A percentile compares a stretch with the other conserved stretches of the same genome.
phyloP scores from a whole-genome alignment of 1,284 basidiomycete species.

The Cryptococcus deneoformans region DNA sequence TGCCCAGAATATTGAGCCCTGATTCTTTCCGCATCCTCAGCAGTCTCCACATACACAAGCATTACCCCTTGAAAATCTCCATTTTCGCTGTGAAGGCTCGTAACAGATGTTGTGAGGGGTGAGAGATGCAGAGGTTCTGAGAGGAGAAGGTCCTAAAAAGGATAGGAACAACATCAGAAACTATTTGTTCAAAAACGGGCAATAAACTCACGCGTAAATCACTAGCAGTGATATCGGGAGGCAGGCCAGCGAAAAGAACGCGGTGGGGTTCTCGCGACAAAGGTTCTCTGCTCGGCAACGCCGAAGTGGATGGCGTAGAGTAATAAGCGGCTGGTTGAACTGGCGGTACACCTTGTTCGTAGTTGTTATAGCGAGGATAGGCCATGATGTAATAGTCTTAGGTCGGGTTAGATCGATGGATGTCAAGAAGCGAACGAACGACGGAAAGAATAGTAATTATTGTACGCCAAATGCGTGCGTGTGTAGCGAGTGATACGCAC shows the following conservation, averaged over 20 bases:
- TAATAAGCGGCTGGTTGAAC: too few species aligned
- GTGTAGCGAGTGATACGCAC: too few species aligned
- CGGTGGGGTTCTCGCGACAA: slow-evolving; percentile 9
- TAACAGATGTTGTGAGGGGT: slow-evolving; percentile 24
- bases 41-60: slow-evolving; percentile 30
- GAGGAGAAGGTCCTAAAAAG: slow-evolving; percentile 29
- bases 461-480: too few species aligned
- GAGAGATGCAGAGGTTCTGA: slow-evolving; percentile 26
- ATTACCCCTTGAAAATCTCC: slow-evolving; percentile 34
- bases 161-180: not conserved
- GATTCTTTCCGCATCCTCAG: slow-evolving; percentile 38
- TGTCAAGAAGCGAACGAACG: too few species aligned
- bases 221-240: slow-evolving; percentile 34
- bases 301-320: too few species aligned
- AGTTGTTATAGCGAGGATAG: too few species aligned
- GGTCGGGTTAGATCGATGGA: too few species aligned
- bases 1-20: slow-evolving; percentile 35
- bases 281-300: not conserved
- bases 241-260: slow-evolving; percentile 40
- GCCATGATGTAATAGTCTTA: too few species aligned
- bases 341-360: too few species aligned
- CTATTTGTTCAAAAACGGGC: not conserved
- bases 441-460: too few species aligned
- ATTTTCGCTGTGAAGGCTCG: slow-evolving; percentile 21
- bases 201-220: slow-evolving; percentile 32